Evolutionary conservation across 306 rosid genomes (phyloP).

Genomic region (Inga leiocalycina): DNA sequence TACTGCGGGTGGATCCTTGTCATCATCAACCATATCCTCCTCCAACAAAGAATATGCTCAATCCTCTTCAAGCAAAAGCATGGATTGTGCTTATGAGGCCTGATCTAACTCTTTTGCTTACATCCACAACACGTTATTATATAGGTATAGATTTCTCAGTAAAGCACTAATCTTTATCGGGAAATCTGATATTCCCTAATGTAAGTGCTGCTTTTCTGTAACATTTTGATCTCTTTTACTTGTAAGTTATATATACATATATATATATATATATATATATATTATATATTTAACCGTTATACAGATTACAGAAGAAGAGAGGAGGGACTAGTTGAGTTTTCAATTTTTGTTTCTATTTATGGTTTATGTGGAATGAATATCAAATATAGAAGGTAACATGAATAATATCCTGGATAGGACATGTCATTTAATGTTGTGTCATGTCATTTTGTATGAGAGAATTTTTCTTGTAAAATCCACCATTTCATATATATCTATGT

Average conservation of each 20-base stretch:
- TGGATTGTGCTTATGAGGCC: slow-evolving; percentile 30
- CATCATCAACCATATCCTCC: slow-evolving; percentile 13
- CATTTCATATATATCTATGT: not conserved
- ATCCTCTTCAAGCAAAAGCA: slow-evolving; percentile 30
- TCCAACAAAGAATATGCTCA: slow-evolving; percentile 40
- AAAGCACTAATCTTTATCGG: not conserved
- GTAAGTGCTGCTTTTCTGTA: not conserved
- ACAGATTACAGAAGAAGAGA: not conserved
- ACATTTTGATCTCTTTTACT: not conserved
- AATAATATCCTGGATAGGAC: not conserved
- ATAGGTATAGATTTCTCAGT: not conserved
- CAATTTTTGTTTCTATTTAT: slow-evolving; percentile 21
- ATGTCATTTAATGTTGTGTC: too few relatives aligned
- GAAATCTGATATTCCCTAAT: not conserved
- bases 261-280: not conserved
- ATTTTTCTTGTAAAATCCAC: not conserved
- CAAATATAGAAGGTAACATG: not conserved
- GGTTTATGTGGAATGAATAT: not conserved
- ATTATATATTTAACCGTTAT: not conserved
- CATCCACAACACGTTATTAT: not conserved
- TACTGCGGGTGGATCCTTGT: slow-evolving; percentile 42
- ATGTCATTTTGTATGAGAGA: not conserved
- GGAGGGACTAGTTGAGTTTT: slow-evolving; percentile 11
- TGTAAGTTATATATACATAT: not conserved
- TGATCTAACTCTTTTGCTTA: slow-evolving; percentile 23